Evolutionary conservation across 2,329 filamentous ascomycete genomes (phyloP).

Genomic region (Curvularia sp.): DNA sequence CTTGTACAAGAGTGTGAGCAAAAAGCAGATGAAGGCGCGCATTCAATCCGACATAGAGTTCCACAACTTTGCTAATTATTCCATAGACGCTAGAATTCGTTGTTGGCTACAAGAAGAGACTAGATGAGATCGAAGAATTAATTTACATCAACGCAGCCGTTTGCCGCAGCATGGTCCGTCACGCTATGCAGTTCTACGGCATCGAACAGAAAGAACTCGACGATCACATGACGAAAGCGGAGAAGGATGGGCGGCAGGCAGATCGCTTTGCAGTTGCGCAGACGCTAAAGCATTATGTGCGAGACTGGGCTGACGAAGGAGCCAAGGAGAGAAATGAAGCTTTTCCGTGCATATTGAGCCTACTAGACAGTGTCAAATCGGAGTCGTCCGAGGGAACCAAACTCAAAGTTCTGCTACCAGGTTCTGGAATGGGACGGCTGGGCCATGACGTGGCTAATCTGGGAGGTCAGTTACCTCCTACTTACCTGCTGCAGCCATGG

Average conservation of each 20-base stretch:
- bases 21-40: constrained; percentile 33
- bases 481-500: too few species aligned
- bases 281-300: constrained; percentile 63
- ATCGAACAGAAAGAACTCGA: constrained; percentile 56
- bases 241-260: constrained; percentile 43
- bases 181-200: constrained; percentile 57
- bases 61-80: background rate
- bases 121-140: constrained; percentile 54
- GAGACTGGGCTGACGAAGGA: constrained; percentile 63
- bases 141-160: constrained; percentile 56
- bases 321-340: constrained; percentile 54
- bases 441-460: constrained; percentile 60
- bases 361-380: constrained; percentile 21
- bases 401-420: constrained; percentile 59
- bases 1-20: constrained; percentile 32
- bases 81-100: constrained; percentile 28
- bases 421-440: constrained; percentile 61
- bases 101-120: constrained; percentile 49
- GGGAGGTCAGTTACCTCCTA: constrained; percentile 36
- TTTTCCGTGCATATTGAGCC: constrained; percentile 46
- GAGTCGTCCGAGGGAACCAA: background rate
- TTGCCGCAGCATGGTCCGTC: constrained; percentile 56
- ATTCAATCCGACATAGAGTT: background rate
- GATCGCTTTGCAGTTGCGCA: constrained; percentile 61
- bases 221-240: constrained; percentile 51